Percentiles rank a stretch among this genome's conserved stretches.
phyloP scores from a whole-genome alignment of 2,329 filamentous ascomycete species.

The Paecilomyces sp. region DNA sequence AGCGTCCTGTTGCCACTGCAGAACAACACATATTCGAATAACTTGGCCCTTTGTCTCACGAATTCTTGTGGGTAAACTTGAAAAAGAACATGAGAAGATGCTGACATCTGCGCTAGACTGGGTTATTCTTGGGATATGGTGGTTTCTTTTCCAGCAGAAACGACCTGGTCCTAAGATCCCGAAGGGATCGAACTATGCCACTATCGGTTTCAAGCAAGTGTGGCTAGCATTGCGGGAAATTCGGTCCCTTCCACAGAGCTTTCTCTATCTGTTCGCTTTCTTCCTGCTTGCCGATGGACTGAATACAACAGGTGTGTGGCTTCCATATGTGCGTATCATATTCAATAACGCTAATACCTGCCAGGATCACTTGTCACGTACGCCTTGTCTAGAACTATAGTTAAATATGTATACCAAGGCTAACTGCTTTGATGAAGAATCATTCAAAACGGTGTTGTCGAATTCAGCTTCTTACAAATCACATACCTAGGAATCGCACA shows the following conservation, averaged over 20 bases:
- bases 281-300: conserved; percentile 37
- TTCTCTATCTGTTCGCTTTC: conserved; percentile 35
- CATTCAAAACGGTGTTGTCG: conserved; percentile 34
- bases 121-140: conserved; percentile 36
- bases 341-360: not conserved
- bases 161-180: conserved; percentile 33
- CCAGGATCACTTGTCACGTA: not conserved
- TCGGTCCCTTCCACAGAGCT: conserved; percentile 32
- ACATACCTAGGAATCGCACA: conserved; percentile 37
- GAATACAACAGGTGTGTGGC: conserved; percentile 30
- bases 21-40: conserved; percentile 29
- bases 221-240: conserved; percentile 32
- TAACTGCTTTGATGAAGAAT: conserved; percentile 11
- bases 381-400: not conserved
- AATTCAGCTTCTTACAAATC: conserved; percentile 35
- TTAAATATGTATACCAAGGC: not conserved
- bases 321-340: not conserved
- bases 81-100: not conserved
- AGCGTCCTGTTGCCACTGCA: conserved; percentile 33
- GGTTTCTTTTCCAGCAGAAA: conserved; percentile 37
- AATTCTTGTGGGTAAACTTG: conserved; percentile 29
- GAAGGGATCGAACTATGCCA: conserved; percentile 32
- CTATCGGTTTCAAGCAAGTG: conserved; percentile 37
- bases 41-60: conserved; percentile 33
- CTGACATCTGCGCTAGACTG: conserved; percentile 23